Conservation (phyloP, 2,329 filamentous ascomycete species). For the Chrysosporium queenslandicum region DNA sequence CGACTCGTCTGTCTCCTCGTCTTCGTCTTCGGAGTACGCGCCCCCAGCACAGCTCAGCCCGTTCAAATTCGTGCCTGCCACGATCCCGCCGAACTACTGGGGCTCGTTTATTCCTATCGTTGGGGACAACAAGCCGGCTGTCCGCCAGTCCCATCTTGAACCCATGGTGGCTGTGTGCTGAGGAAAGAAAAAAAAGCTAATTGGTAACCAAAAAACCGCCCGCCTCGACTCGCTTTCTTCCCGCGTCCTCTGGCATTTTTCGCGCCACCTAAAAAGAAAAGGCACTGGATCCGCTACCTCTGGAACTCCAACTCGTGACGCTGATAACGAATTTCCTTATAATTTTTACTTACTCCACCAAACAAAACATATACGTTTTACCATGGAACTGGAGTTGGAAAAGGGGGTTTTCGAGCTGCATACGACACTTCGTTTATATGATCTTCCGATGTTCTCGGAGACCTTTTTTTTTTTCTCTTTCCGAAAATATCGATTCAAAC, state of each 20-base stretch:
- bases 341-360: too few relatives aligned
- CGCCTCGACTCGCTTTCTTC: too few relatives aligned
- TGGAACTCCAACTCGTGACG: too few relatives aligned
- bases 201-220: too few relatives aligned
- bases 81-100: conserved; percentile 23
- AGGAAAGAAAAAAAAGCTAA: conserved; percentile 5
- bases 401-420: too few relatives aligned
- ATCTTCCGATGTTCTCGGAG: too few relatives aligned
- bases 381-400: too few relatives aligned
- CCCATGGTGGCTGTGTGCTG: conserved; percentile 20
- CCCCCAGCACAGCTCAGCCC: conserved; percentile 26
- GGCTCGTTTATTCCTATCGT: conserved; percentile 22
- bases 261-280: too few relatives aligned
- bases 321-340: conserved; percentile 11
- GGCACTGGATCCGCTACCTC: too few relatives aligned
- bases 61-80: conserved; percentile 22
- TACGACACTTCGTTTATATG: too few relatives aligned
- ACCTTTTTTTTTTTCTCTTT: conserved; percentile 3
- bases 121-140: conserved; percentile 24
- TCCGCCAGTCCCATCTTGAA: conserved; percentile 21
- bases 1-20: conserved; percentile 24
- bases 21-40: conserved; percentile 28
- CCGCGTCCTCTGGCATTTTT: too few relatives aligned
- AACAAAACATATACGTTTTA: too few relatives aligned
- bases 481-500: conserved; percentile 3